A percentile compares a stretch with the other conserved stretches of the same genome.
Conservation (phyloP, 2,329 filamentous ascomycete species). For the Rhynchosporium secalis region DNA sequence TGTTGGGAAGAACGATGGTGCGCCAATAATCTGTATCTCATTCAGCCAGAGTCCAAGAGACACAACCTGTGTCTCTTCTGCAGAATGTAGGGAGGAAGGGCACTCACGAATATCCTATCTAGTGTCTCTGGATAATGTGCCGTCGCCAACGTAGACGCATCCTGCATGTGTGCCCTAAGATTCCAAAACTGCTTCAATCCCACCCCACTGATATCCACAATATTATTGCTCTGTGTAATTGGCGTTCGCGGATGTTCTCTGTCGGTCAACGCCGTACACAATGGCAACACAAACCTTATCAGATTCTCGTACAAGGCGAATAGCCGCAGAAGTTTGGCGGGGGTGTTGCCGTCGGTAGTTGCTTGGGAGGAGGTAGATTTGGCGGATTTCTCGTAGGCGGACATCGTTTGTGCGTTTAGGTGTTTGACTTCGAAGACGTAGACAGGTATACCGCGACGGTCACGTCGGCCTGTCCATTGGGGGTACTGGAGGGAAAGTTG, state of each 20-base stretch:
- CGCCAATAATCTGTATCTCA: slow-evolving; percentile 70
- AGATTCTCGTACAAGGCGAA: slow-evolving; percentile 95
- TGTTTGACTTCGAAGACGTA: slow-evolving; percentile 87
- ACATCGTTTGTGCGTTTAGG: slow-evolving; percentile 78
- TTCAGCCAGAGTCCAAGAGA: slow-evolving; percentile 10
- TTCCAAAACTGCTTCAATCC: slow-evolving; percentile 96
- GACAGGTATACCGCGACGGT: slow-evolving; percentile 86
- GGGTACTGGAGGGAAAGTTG: slow-evolving; percentile 64
- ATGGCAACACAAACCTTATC: slow-evolving; percentile 80
- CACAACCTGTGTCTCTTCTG: no score
- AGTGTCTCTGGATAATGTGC: slow-evolving; percentile 94
- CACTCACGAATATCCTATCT: slow-evolving; percentile 67
- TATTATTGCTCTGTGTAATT: slow-evolving; percentile 89
- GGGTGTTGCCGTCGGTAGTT: slow-evolving; percentile 64
- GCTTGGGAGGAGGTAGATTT: slow-evolving; percentile 58
- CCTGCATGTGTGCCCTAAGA: slow-evolving; percentile 89
- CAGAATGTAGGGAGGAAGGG: neutral
- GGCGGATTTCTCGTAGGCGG: slow-evolving; percentile 70
- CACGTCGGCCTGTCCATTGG: slow-evolving; percentile 90
- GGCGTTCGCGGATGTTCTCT: slow-evolving; percentile 76
- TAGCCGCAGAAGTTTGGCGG: slow-evolving; percentile 76
- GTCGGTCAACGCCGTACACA: slow-evolving; percentile 74
- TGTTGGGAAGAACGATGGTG: slow-evolving; percentile 86
- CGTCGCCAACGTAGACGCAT: slow-evolving; percentile 82
- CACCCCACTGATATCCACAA: slow-evolving; percentile 87